phyloP scores from a whole-genome alignment of 208 protist species.

The Leishmania martiniquensis region DNA sequence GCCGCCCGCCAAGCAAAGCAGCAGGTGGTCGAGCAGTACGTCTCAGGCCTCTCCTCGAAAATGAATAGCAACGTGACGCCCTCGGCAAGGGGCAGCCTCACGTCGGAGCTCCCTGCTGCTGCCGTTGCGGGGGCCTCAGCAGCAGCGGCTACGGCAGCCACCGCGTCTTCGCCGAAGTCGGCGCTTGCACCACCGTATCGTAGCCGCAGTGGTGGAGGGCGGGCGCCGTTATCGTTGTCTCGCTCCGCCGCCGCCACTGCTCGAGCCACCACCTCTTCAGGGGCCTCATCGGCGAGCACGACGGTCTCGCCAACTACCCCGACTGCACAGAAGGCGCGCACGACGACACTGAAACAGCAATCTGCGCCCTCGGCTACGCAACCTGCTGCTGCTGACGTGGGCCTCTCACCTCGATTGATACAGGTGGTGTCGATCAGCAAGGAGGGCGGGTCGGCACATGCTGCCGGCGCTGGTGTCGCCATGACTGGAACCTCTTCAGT shows the following conservation, averaged over 20 bases:
- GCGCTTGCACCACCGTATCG: background rate
- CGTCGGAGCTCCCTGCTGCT: background rate
- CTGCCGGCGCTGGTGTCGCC: background rate
- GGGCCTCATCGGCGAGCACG: constrained; percentile 1
- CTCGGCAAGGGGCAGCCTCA: background rate
- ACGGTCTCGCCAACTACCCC: background rate
- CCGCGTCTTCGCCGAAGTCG: background rate
- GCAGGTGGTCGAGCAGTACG: constrained; percentile 47
- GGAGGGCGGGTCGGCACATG: background rate
- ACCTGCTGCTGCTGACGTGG: background rate
- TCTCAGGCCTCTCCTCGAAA: constrained; percentile 10
- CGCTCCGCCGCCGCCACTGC: background rate
- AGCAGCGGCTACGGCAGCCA: background rate
- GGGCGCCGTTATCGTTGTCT: background rate
- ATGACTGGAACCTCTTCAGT: no score
- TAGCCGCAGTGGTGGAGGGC: background rate
- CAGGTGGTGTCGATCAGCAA: background rate
- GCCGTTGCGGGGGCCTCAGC: background rate
- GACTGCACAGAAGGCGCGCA: no score
- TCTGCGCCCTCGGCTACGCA: background rate
- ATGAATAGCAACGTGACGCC: background rate
- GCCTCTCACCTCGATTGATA: background rate
- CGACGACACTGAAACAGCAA: no score
- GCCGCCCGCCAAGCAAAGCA: constrained; percentile 65
- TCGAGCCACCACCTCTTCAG: background rate